A percentile compares a stretch with the other conserved stretches of the same genome.
phyloP scores from a whole-genome alignment of 2,329 filamentous ascomycete genomes.

The Fusarium mundagurra region DNA sequence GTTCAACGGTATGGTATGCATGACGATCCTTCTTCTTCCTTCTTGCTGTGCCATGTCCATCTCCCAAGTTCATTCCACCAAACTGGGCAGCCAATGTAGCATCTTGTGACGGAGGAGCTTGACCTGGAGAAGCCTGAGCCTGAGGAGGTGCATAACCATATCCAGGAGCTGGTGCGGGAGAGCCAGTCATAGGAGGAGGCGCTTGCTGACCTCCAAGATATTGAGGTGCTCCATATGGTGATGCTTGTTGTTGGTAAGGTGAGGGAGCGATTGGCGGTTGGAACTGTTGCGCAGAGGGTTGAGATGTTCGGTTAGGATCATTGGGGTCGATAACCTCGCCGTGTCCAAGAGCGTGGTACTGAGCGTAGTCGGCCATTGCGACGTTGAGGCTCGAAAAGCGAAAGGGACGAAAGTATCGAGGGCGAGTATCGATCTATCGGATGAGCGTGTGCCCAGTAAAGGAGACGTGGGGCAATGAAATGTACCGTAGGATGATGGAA shows the following conservation, averaged over 20 bases:
- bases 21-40: constrained; percentile 96
- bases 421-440: constrained; percentile 37
- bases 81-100: constrained; percentile 75
- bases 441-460: constrained; percentile 43
- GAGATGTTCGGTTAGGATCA: constrained; percentile 61
- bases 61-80: constrained; percentile 76
- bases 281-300: constrained; percentile 65
- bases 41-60: constrained; percentile 60
- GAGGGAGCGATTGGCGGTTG: constrained; percentile 63
- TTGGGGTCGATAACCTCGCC: constrained; percentile 64
- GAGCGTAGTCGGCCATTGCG: constrained; percentile 65
- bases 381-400: constrained; percentile 17
- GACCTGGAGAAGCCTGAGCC: constrained; percentile 38
- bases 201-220: constrained; percentile 52
- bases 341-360: constrained; percentile 67
- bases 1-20: constrained; percentile 87
- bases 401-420: constrained; percentile 32
- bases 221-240: constrained; percentile 52
- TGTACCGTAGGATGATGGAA: constrained; percentile 9
- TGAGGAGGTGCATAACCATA: constrained; percentile 45
- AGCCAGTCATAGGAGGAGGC: constrained; percentile 38
- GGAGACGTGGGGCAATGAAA: constrained; percentile 42
- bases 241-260: constrained; percentile 60
- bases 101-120: constrained; percentile 53
- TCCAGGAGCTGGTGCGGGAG: constrained; percentile 40